These are phyloP conservation scores for Teunomyces cretensis DNA, from an alignment of 805 yeast genomes.

Conservation along the genomic window DNA sequence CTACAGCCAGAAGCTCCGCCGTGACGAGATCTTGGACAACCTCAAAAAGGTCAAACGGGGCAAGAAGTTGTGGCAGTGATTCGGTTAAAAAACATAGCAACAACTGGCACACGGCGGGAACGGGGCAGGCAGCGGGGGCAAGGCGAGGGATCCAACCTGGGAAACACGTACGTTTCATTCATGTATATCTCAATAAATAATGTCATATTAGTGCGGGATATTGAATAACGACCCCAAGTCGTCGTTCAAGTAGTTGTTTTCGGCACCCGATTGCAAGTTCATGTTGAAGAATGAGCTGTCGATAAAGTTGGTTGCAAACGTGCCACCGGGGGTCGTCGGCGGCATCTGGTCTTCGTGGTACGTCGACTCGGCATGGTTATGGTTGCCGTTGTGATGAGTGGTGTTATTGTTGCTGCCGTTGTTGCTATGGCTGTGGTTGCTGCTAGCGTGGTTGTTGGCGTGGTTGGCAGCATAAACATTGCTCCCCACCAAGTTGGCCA, in stretches of 20 bases:
- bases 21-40: slow-evolving; percentile 43
- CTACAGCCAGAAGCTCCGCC: slow-evolving; percentile 76
- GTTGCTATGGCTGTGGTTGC: neutral
- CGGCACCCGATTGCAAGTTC: slow-evolving; percentile 40
- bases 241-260: slow-evolving; percentile 20
- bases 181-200: slow-evolving; percentile 4
- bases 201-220: slow-evolving; percentile 13
- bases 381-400: neutral
- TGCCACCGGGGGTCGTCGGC: slow-evolving; percentile 26
- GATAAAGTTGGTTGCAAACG: slow-evolving; percentile 36
- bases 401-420: too few species aligned
- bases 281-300: slow-evolving; percentile 43
- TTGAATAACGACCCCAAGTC: slow-evolving; percentile 31
- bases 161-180: too few species aligned
- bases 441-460: too few species aligned
- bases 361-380: slow-evolving; percentile 21
- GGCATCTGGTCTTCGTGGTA: slow-evolving; percentile 3
- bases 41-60: slow-evolving; percentile 15
- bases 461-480: slow-evolving; percentile 32
- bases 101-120: too few species aligned
- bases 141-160: too few species aligned
- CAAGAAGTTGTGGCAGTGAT: slow-evolving; percentile 13
- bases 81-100: neutral
- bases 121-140: too few species aligned
- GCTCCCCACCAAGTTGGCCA: slow-evolving; percentile 16